phyloP scores from a whole-genome alignment of 2,329 filamentous ascomycete species.

The Fusarium bulbicola region DNA sequence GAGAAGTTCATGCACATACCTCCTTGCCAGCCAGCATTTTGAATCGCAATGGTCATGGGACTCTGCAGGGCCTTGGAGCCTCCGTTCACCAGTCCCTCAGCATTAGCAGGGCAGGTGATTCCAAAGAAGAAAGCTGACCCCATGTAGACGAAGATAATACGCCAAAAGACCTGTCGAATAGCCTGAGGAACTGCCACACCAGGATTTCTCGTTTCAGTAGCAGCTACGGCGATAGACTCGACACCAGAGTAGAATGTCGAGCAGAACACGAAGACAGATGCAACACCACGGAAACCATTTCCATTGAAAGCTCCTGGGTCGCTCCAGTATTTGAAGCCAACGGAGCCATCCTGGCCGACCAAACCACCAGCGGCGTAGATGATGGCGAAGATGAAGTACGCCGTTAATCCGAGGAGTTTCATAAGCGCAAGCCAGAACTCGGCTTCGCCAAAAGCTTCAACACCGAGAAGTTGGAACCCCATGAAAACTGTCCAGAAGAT shows the following conservation, averaged over 20 bases:
- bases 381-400: slow-evolving; percentile 79
- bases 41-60: slow-evolving; percentile 78
- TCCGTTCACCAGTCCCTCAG: slow-evolving; percentile 68
- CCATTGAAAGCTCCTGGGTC: slow-evolving; percentile 74
- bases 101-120: slow-evolving; percentile 76
- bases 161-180: slow-evolving; percentile 69
- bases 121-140: slow-evolving; percentile 79
- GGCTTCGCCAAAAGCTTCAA: slow-evolving; percentile 79
- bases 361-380: slow-evolving; percentile 76
- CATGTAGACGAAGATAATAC: slow-evolving; percentile 72
- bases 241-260: slow-evolving; percentile 77
- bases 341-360: slow-evolving; percentile 61
- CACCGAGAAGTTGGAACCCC: slow-evolving; percentile 74
- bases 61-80: slow-evolving; percentile 72
- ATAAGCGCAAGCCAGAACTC: slow-evolving; percentile 82
- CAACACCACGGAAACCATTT: slow-evolving; percentile 72
- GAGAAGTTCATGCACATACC: slow-evolving; percentile 50
- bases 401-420: slow-evolving; percentile 74
- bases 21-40: slow-evolving; percentile 76
- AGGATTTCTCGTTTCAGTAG: slow-evolving; percentile 68
- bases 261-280: slow-evolving; percentile 74
- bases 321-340: slow-evolving; percentile 78
- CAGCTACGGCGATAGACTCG: slow-evolving; percentile 69
- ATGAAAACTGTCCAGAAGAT: slow-evolving; percentile 80
- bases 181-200: slow-evolving; percentile 64